Conservation (phyloP, 192 early-diverging fungal species). For the Coemansia aciculifera region DNA sequence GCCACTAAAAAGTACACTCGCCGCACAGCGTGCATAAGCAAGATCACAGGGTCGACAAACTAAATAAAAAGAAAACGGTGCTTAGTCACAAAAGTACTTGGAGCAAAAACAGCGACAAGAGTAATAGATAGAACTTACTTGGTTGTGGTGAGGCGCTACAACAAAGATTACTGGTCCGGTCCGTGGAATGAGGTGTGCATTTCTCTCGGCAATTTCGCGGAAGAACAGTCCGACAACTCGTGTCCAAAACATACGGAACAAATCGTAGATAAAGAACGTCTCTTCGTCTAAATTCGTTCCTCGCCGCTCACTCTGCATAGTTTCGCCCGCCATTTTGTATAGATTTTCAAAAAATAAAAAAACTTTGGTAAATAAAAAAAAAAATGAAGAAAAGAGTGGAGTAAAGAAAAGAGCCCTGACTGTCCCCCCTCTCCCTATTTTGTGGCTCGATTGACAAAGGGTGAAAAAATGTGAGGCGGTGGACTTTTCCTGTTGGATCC, state of each 20-base stretch:
- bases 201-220: constrained; percentile 83
- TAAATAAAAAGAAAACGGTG: not conserved
- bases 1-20: constrained; percentile 79
- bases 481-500: not conserved
- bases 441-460: not conserved
- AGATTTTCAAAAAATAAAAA: not conserved
- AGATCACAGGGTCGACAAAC: constrained; percentile 93
- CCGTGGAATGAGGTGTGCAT: constrained; percentile 78
- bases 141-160: constrained; percentile 75
- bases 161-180: constrained; percentile 95
- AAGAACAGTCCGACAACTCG: constrained; percentile 78
- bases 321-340: not conserved
- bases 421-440: not conserved
- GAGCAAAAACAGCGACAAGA: not conserved
- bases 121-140: constrained; percentile 42
- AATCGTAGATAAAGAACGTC: constrained; percentile 62
- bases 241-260: constrained; percentile 66
- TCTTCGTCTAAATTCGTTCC: constrained; percentile 1
- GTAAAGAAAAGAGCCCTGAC: not conserved
- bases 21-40: constrained; percentile 79
- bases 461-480: not conserved
- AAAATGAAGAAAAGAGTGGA: not conserved
- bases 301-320: not conserved
- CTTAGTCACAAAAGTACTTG: not conserved
- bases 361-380: not conserved